Evolutionary conservation across 2,329 filamentous ascomycete genomes (phyloP).

Genomic region (Cladosporium sp.): DNA sequence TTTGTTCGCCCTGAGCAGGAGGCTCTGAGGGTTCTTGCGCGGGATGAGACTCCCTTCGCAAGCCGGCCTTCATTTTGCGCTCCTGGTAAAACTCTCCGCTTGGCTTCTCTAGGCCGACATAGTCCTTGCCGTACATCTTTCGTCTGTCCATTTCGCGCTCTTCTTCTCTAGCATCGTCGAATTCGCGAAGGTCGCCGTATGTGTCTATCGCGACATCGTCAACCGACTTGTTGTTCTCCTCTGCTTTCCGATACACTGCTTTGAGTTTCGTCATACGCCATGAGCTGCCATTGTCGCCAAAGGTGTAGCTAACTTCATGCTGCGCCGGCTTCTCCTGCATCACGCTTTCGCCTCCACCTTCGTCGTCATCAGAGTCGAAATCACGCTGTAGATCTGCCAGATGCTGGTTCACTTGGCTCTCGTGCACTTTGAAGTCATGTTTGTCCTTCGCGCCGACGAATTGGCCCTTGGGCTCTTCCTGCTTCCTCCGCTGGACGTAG

Average conservation of each 20-base stretch:
- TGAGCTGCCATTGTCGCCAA: slow-evolving; percentile 82
- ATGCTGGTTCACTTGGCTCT: slow-evolving; percentile 74
- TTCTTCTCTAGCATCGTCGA: slow-evolving; percentile 91
- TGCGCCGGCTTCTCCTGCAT: slow-evolving; percentile 50
- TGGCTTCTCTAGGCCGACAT: slow-evolving; percentile 79
- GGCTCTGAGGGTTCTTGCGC: background rate
- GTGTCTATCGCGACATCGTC: slow-evolving; percentile 81
- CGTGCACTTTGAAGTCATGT: slow-evolving; percentile 67
- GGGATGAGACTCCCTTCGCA: slow-evolving; percentile 33
- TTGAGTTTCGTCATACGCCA: slow-evolving; percentile 97
- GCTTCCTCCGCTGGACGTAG: slow-evolving; percentile 62
- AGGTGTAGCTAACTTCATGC: slow-evolving; percentile 69
- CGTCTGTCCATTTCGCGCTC: slow-evolving; percentile 83
- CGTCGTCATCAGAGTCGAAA: slow-evolving; percentile 45
- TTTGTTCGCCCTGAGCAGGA: slow-evolving; percentile 49
- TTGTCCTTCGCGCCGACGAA: slow-evolving; percentile 50
- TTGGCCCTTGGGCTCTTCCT: slow-evolving; percentile 40
- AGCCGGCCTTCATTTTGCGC: slow-evolving; percentile 58
- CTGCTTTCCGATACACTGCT: slow-evolving; percentile 72
- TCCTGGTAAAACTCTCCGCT: slow-evolving; percentile 81
- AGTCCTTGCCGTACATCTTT: slow-evolving; percentile 76
- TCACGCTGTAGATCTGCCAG: slow-evolving; percentile 53
- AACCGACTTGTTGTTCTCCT: slow-evolving; percentile 65
- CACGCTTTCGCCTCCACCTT: slow-evolving; percentile 34
- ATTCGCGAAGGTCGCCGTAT: slow-evolving; percentile 74